These are phyloP conservation scores for Hymenoscyphus fraxineus DNA, from an alignment of 2,329 filamentous ascomycete species.

Conservation along the genomic window DNA sequence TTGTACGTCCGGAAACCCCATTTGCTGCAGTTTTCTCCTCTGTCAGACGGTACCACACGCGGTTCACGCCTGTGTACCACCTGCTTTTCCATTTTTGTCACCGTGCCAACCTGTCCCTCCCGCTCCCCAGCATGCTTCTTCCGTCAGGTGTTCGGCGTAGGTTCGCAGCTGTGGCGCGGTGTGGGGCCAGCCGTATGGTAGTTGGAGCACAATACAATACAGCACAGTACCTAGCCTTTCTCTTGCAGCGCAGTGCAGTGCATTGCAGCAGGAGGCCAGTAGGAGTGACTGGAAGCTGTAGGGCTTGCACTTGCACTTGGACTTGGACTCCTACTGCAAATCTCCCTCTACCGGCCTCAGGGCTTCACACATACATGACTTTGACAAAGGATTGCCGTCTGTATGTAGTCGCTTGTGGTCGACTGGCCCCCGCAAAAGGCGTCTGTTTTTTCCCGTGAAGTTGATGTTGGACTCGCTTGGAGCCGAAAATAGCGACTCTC, in stretches of 20 bases:
- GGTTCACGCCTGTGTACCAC: conserved; percentile 2
- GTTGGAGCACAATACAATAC: not conserved
- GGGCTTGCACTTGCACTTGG: no score
- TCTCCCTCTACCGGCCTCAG: not conserved
- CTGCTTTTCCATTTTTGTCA: not conserved
- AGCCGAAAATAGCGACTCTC: not conserved
- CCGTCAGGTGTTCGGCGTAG: conserved; percentile 8
- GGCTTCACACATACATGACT: not conserved
- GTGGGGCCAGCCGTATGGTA: not conserved
- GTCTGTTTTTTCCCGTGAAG: not conserved
- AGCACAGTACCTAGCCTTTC: conserved; percentile 2
- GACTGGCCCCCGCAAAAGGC: not conserved
- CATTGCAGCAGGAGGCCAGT: not conserved
- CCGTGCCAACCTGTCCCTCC: not conserved
- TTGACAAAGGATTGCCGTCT: not conserved
- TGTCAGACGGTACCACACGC: not conserved
- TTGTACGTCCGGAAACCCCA: conserved; percentile 6
- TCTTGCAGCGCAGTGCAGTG: not conserved
- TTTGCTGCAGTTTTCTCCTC: not conserved
- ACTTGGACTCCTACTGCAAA: no score
- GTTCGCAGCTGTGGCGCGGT: not conserved
- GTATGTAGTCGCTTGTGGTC: not conserved
- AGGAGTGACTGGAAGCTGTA: no score
- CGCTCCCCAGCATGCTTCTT: conserved; percentile 4
- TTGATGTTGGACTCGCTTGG: not conserved